phyloP scores from a whole-genome alignment of 2,329 filamentous ascomycete genomes.

The Monosporascus sp. region DNA sequence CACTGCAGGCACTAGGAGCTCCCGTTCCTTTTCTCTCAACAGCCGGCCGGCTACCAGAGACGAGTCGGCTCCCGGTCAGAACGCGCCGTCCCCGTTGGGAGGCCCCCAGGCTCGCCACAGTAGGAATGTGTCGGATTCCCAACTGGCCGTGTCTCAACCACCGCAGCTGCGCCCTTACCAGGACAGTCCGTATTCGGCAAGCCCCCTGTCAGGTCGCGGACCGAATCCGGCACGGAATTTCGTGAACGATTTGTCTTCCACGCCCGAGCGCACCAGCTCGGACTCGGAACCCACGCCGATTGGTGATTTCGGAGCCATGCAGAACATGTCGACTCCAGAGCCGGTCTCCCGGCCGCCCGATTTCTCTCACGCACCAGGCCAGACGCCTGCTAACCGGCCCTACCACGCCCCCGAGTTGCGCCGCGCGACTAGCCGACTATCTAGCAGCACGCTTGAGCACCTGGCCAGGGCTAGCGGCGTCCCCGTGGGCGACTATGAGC shows the following conservation, averaged over 20 bases:
- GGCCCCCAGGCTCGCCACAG: conserved; percentile 31
- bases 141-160: conserved; percentile 19
- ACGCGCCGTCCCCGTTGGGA: conserved; percentile 29
- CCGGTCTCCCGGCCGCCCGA: conserved; percentile 74
- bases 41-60: conserved; percentile 35
- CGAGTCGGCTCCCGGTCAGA: conserved; percentile 45
- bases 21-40: conserved; percentile 45
- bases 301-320: conserved; percentile 49
- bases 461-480: conserved; percentile 65
- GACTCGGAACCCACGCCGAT: conserved; percentile 50
- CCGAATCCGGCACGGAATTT: conserved; percentile 34
- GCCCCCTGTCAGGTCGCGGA: conserved; percentile 27
- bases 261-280: conserved; percentile 51
- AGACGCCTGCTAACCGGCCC: conserved; percentile 63
- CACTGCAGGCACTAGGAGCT: conserved; percentile 34
- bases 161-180: conserved; percentile 19
- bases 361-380: conserved; percentile 70
- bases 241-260: conserved; percentile 38
- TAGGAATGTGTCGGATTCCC: conserved; percentile 45
- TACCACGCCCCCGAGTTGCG: conserved; percentile 73
- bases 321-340: conserved; percentile 59
- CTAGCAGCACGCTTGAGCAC: conserved; percentile 73
- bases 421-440: conserved; percentile 78
- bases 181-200: conserved; percentile 20
- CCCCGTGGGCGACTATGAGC: conserved; percentile 29